Base-by-base conservation (phyloP, 176 grass and related monocot species). In the Eleusine indica region DNA sequence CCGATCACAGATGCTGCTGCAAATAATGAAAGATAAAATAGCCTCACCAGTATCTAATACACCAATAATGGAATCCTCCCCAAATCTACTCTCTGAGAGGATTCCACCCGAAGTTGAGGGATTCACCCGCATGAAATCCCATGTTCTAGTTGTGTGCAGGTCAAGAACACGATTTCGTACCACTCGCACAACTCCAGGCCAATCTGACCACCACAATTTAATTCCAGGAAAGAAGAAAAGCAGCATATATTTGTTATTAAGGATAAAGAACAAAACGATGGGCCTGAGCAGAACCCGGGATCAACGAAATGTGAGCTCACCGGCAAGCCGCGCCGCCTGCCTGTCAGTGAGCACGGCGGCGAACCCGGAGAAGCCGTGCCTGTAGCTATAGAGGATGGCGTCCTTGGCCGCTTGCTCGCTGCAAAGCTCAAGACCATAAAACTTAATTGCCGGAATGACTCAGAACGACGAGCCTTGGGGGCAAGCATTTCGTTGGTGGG, bases 371-470 rank as follows among this genome's bases (percentile, higher is more conserved):
- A 98, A 94, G 71, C 96, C 83, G 56, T 98, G 91, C 82, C 89
- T 83, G 93, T 96, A 98, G 87, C 89, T 98, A 79, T 98, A 98
- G 40, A 98, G 78, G 86, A 98, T 96, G 61, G 96, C 85, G 67
- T 81, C 82, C 90, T 54, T 67, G 22, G 86, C 96, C 73, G 86
- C 89, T 64, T 80, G 78, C 77, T 94, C 72, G 68, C 96, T 98
- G 80, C 78, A 89, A 73, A 76, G 49, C 68, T 38, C 83, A 66
- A 53, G 44, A 78, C 14, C 46, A 63, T 11, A 2, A 3, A 4
- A 30, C 3, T 64, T 32, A 48, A 51, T 73, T 46, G 56, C 48
- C 62, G 58, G 41, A 71, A 16, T 71, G 58, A 47, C 21, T 28
- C 44, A 47, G 60, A 6, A 52, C 6, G 51, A 63, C 18, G 58